phyloP scores from a whole-genome alignment of 768 basidiomycete genomes.

The Tylopilus plumbeoviolaceoides region DNA sequence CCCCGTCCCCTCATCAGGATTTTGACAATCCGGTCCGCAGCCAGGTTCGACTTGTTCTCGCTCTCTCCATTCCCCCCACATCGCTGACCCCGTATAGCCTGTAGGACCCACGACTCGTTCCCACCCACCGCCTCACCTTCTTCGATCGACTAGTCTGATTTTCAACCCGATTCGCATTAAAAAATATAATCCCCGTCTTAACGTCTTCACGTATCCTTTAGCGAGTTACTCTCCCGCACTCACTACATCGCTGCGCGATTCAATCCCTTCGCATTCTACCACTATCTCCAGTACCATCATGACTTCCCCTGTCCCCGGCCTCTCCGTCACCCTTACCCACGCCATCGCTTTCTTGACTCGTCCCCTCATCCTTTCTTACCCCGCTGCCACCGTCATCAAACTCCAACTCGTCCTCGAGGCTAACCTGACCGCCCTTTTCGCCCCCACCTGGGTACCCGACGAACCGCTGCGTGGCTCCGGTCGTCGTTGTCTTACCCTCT shows the following conservation, averaged over 20 bases:
- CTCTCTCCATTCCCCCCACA: neutral
- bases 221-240: conserved; percentile 23
- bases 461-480: conserved; percentile 68
- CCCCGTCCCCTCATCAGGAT: conserved; percentile 23
- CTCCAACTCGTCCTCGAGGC: conserved; percentile 70
- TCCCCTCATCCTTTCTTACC: conserved; percentile 53
- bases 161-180: conserved; percentile 18
- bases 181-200: conserved; percentile 9
- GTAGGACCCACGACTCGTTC: conserved; percentile 17
- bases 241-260: conserved; percentile 32
- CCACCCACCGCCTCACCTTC: conserved; percentile 9
- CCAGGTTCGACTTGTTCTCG: conserved; percentile 21
- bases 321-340: conserved; percentile 68
- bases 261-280: conserved; percentile 21
- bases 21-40: conserved; percentile 36
- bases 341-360: conserved; percentile 71
- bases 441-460: conserved; percentile 58
- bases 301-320: conserved; percentile 41
- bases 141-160: conserved; percentile 26
- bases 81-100: conserved; percentile 24
- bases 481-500: conserved; percentile 70
- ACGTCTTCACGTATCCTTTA: conserved; percentile 27
- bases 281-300: conserved; percentile 7
- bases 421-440: conserved; percentile 67
- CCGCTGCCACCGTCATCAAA: conserved; percentile 60